Conservation (phyloP, 1,284 basidiomycete species). For the Rhizopogon parksii region DNA sequence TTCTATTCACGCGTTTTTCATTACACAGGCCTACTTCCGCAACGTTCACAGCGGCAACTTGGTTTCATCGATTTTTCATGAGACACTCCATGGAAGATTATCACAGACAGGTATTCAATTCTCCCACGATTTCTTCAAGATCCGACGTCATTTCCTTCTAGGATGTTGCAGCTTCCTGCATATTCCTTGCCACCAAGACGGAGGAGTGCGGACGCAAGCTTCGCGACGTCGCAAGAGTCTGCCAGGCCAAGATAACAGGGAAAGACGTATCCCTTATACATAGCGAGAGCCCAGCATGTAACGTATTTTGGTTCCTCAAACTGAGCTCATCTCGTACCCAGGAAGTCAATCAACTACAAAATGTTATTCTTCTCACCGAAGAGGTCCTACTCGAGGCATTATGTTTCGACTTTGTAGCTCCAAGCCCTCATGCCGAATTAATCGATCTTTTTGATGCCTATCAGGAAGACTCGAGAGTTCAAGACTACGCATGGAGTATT, state of each 20-base stretch:
- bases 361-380: slow-evolving; percentile 71
- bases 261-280: slow-evolving; percentile 50
- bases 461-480: slow-evolving; percentile 40
- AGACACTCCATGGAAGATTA: slow-evolving; percentile 82
- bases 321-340: slow-evolving; percentile 23
- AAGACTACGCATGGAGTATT: slow-evolving; percentile 75
- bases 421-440: slow-evolving; percentile 74
- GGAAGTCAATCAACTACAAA: slow-evolving; percentile 72
- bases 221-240: slow-evolving; percentile 75
- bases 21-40: slow-evolving; percentile 61
- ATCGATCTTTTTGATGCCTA: slow-evolving; percentile 57
- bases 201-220: slow-evolving; percentile 85
- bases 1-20: slow-evolving; percentile 13
- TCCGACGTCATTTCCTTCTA: slow-evolving; percentile 27
- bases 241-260: slow-evolving; percentile 61
- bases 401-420: slow-evolving; percentile 86
- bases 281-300: slow-evolving; percentile 52
- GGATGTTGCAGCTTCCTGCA: slow-evolving; percentile 85
- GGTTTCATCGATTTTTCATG: slow-evolving; percentile 96
- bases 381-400: slow-evolving; percentile 82
- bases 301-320: slow-evolving; percentile 3
- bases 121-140: slow-evolving; percentile 4
- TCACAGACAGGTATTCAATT: slow-evolving; percentile 57
- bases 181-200: slow-evolving; percentile 89
- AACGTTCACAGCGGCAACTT: slow-evolving; percentile 79